phyloP scores from a whole-genome alignment of 257 asterid genomes.

The Penstemon eatonii region DNA sequence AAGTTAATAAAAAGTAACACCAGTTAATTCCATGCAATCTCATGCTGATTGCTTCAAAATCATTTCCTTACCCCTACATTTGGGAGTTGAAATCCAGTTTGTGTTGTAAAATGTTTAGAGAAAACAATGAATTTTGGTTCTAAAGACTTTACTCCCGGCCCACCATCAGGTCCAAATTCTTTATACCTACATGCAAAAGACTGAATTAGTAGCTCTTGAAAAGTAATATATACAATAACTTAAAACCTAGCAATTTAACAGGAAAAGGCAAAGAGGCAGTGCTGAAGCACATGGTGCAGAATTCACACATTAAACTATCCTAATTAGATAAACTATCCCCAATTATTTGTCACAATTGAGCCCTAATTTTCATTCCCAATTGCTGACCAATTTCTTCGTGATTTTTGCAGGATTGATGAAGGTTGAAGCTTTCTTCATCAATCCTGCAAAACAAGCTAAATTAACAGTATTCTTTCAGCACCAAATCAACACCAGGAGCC shows the following conservation, averaged over 20 bases:
- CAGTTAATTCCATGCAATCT: too few species aligned
- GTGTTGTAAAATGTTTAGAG: slow-evolving; percentile 60
- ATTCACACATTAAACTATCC: background rate
- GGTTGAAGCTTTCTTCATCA: too few species aligned
- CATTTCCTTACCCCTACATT: slow-evolving; percentile 66
- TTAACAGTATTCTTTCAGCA: background rate
- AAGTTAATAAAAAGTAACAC: slow-evolving; percentile 19
- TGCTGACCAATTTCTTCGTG: too few species aligned
- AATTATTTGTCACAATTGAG: too few species aligned
- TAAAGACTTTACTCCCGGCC: slow-evolving; percentile 70
- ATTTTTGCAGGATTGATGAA: too few species aligned
- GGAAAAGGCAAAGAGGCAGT: background rate
- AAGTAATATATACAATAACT: slow-evolving; percentile 14
- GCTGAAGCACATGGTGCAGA: background rate
- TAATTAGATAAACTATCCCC: too few species aligned
- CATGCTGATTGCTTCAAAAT: too few species aligned
- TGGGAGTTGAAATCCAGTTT: slow-evolving; percentile 61
- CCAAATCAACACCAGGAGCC: slow-evolving; percentile 3
- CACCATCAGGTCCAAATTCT: slow-evolving; percentile 87
- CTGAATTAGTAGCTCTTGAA: background rate
- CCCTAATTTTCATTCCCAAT: too few species aligned
- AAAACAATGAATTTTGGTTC: slow-evolving; percentile 66
- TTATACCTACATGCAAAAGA: slow-evolving; percentile 48
- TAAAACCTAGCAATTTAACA: background rate
- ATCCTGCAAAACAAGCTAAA: background rate